Conservation (phyloP, 2,329 filamentous ascomycete genomes). For the Aspergillus ochraceus region DNA sequence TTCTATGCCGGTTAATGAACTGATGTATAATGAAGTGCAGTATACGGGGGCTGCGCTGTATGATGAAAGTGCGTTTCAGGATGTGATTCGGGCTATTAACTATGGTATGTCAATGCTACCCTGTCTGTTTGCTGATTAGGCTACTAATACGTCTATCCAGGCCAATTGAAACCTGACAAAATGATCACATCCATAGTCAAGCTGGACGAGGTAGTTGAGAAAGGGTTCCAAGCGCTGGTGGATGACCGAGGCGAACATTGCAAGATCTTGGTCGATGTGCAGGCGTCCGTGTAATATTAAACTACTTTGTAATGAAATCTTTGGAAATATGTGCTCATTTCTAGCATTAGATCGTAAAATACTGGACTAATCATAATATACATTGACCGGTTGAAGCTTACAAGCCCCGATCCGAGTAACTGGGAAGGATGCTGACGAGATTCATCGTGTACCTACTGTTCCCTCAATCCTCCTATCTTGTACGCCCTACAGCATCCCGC, state of each 20-base stretch:
- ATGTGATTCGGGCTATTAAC: constrained; percentile 56
- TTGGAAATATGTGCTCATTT: too few species aligned
- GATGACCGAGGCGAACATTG: constrained; percentile 62
- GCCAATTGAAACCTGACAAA: constrained; percentile 41
- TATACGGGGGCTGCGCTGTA: constrained; percentile 53
- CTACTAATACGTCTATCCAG: not conserved
- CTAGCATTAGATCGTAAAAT: too few species aligned
- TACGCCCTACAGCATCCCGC: too few species aligned
- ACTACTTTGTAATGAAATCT: too few species aligned
- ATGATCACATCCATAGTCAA: constrained; percentile 64
- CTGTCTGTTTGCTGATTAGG: too few species aligned
- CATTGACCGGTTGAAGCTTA: too few species aligned
- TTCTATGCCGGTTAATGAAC: constrained; percentile 54
- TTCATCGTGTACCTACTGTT: too few species aligned
- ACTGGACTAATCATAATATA: too few species aligned
- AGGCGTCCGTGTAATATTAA: constrained; percentile 4
- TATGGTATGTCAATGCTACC: constrained; percentile 12
- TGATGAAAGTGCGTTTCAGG: constrained; percentile 55
- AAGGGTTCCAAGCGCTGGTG: constrained; percentile 58
- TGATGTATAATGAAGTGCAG: constrained; percentile 55
- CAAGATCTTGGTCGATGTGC: constrained; percentile 52
- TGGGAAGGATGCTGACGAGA: too few species aligned
- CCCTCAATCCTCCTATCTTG: too few species aligned
- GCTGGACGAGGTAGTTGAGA: constrained; percentile 57
- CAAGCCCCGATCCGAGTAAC: too few species aligned